Conservation (phyloP, 2,329 filamentous ascomycete genomes). For the Hypoxylon sp. region DNA sequence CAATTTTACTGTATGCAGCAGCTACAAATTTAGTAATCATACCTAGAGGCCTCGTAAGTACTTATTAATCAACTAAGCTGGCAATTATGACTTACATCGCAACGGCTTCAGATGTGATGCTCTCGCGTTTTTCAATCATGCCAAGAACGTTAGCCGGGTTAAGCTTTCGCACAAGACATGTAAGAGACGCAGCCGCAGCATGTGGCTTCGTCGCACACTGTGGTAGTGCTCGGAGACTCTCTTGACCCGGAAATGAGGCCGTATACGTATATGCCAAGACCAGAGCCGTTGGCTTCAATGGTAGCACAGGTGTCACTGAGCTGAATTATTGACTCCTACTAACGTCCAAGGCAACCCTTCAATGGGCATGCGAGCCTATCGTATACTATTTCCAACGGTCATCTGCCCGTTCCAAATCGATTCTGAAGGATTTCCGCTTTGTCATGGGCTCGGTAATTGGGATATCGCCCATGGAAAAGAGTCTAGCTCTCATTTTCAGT, state of each 20-base stretch:
- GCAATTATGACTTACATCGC: not conserved
- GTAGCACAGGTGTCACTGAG: conserved; percentile 6
- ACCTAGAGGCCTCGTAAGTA: not conserved
- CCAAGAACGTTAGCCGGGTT: conserved; percentile 21
- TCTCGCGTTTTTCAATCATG: conserved; percentile 1
- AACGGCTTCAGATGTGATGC: not conserved
- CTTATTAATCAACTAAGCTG: not conserved
- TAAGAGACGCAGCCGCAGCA: conserved; percentile 30
- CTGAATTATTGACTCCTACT: conserved; percentile 15
- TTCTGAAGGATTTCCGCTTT: not conserved
- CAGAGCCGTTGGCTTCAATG: conserved; percentile 21
- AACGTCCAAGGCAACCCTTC: conserved; percentile 22
- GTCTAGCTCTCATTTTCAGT: conserved; percentile 7
- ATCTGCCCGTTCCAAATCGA: conserved; percentile 17
- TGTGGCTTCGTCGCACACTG: conserved; percentile 26
- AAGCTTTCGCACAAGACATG: conserved; percentile 24
- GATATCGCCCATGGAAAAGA: conserved; percentile 6
- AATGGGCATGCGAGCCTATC: conserved; percentile 4
- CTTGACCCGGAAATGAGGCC: conserved; percentile 4
- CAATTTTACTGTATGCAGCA: conserved; percentile 5
- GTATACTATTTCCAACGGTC: conserved; percentile 7
- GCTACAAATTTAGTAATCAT: not conserved
- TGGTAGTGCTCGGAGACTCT: conserved; percentile 7
- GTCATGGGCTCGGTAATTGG: conserved; percentile 22
- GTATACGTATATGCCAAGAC: conserved; percentile 29